phyloP scores from a whole-genome alignment of 2,329 filamentous ascomycete species.

The Penicillium concentricum region DNA sequence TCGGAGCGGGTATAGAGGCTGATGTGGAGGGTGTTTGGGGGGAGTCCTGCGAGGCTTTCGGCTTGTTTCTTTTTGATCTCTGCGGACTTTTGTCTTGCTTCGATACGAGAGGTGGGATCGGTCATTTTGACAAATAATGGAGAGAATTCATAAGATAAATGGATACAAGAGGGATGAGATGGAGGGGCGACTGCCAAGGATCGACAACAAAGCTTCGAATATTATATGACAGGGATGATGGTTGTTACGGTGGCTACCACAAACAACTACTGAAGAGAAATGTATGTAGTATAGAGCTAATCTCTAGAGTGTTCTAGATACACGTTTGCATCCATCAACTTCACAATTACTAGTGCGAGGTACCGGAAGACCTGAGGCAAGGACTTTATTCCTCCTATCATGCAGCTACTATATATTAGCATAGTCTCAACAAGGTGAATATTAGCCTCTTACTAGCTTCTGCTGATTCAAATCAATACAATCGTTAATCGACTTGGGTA shows the following conservation, averaged over 20 bases:
- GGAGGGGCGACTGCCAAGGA: neutral
- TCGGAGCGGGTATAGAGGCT: conserved; percentile 5
- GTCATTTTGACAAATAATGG: neutral
- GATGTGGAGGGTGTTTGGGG: neutral
- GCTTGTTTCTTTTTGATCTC: neutral
- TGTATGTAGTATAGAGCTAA: no score
- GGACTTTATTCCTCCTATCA: neutral
- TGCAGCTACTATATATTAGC: neutral
- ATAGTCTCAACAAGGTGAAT: neutral
- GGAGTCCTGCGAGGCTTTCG: neutral
- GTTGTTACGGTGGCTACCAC: neutral
- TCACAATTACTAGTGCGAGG: no score
- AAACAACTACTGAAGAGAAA: neutral
- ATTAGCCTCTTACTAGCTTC: neutral
- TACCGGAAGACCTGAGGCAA: no score
- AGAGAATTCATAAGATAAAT: neutral
- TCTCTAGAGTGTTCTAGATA: no score
- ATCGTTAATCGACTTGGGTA: neutral
- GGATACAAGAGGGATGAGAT: neutral
- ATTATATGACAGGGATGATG: neutral
- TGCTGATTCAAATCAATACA: neutral
- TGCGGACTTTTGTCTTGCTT: neutral
- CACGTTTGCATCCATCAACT: no score
- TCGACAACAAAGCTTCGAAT: neutral
- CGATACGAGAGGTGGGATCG: neutral